Conservation (phyloP, 2,329 filamentous ascomycete genomes). For the Pseudogymnoascus sp. region DNA sequence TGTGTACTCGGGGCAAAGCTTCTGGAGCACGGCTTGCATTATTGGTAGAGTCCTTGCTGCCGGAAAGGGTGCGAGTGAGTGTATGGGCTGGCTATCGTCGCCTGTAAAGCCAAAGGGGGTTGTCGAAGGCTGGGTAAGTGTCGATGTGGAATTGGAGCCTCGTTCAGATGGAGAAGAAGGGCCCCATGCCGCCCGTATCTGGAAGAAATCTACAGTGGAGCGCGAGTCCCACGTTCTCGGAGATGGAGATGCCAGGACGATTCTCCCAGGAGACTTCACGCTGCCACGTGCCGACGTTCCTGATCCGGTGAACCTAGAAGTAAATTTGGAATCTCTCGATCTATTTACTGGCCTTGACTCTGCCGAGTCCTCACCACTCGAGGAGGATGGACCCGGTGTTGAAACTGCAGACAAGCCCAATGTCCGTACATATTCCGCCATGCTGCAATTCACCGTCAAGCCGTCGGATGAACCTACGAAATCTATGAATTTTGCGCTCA, state of each 20-base stretch:
- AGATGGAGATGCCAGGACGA: conserved; percentile 46
- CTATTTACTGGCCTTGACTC: conserved; percentile 33
- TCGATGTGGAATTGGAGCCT: conserved; percentile 48
- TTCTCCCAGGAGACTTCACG: conserved; percentile 57
- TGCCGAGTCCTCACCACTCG: not conserved
- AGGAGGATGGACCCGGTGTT: conserved; percentile 17
- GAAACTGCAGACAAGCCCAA: conserved; percentile 15
- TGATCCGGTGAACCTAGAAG: conserved; percentile 40
- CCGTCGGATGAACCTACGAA: conserved; percentile 20
- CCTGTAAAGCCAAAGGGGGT: conserved; percentile 48
- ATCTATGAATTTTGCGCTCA: conserved; percentile 35
- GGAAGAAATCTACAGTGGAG: conserved; percentile 55
- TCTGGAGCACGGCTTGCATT: conserved; percentile 63
- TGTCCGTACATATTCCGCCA: conserved; percentile 29
- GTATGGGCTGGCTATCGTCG: conserved; percentile 64
- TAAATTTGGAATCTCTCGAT: conserved; percentile 47
- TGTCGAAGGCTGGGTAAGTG: conserved; percentile 52
- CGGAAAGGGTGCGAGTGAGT: conserved; percentile 55
- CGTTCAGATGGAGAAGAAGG: conserved; percentile 43
- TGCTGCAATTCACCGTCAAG: conserved; percentile 27
- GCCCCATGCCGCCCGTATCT: conserved; percentile 52
- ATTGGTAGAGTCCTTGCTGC: conserved; percentile 60
- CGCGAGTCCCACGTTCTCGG: conserved; percentile 56
- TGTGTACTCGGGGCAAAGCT: conserved; percentile 57
- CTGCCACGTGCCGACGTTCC: conserved; percentile 52